Percentiles rank a stretch among this genome's conserved stretches.
phyloP scores from a whole-genome alignment of 176 grass and related monocot genomes.

The Carex kokanica region DNA sequence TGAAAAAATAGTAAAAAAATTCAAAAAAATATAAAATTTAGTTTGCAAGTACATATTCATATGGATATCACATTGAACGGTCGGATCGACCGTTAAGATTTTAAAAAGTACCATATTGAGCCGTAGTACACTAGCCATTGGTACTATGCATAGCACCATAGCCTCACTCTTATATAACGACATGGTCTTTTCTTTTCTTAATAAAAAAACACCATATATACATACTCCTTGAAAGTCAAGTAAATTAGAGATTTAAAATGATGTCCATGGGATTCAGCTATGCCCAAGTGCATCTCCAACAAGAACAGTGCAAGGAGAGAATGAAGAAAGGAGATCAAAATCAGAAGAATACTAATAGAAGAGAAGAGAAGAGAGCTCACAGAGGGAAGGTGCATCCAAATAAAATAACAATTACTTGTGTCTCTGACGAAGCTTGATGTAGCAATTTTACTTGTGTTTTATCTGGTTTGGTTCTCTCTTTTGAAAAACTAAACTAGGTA shows the following conservation, averaged over 20 bases:
- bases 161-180: too few species aligned
- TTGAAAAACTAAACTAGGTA: neutral
- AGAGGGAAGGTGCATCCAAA: conserved; percentile 13
- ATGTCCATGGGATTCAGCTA: conserved; percentile 34
- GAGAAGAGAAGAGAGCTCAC: conserved; percentile 6
- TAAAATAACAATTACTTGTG: neutral
- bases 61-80: too few species aligned
- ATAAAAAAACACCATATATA: too few species aligned
- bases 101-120: too few species aligned
- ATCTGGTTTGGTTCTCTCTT: neutral
- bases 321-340: conserved; percentile 22
- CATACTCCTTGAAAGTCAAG: neutral
- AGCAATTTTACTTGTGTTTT: neutral
- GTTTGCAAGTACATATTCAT: too few species aligned
- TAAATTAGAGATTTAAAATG: neutral
- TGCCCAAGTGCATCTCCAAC: conserved; percentile 32
- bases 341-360: neutral
- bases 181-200: too few species aligned
- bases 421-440: conserved; percentile 5
- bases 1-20: too few species aligned
- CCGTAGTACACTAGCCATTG: too few species aligned
- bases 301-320: conserved; percentile 37
- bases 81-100: too few species aligned
- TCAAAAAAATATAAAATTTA: too few species aligned
- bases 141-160: too few species aligned